These are phyloP conservation scores for Populus hybrid DNA, from an alignment of 441 rosid genomes.

Conservation along the genomic window DNA sequence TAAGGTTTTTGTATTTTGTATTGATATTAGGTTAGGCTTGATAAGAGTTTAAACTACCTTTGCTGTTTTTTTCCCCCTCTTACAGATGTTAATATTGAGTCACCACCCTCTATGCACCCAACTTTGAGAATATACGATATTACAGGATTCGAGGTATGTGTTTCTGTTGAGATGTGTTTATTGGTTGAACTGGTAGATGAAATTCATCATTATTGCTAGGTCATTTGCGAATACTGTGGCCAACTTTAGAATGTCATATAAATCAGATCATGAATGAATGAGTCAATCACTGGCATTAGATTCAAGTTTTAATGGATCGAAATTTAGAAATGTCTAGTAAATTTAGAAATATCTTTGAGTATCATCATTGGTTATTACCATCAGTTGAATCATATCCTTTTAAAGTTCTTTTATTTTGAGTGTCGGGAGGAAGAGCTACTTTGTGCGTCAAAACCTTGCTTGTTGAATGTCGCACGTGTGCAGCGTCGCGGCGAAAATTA, in stretches of 20 bases:
- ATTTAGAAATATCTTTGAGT: not conserved
- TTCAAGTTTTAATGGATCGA: not conserved
- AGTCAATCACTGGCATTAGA: not conserved
- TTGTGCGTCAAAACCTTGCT: not conserved
- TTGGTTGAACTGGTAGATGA: not conserved
- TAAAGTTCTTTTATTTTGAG: not conserved
- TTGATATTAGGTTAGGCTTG: no score
- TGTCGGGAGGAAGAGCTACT: not conserved
- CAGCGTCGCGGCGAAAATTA: no score
- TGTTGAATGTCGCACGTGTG: no score
- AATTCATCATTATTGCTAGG: not conserved
- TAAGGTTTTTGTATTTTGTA: no score
- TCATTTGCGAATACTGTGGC: not conserved
- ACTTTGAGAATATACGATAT: constrained; percentile 62
- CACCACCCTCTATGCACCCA: constrained; percentile 80
- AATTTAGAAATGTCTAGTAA: not conserved
- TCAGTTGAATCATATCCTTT: not conserved
- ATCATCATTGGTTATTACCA: not conserved
- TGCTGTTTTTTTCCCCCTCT: no score
- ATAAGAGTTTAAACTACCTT: no score
- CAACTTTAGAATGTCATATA: not conserved
- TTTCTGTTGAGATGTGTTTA: not conserved
- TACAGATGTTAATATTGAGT: constrained; percentile 38
- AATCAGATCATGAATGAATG: not conserved
- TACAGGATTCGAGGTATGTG: constrained; percentile 43